phyloP scores from a whole-genome alignment of 306 rosid genomes.

The Boehmeria nivea region DNA sequence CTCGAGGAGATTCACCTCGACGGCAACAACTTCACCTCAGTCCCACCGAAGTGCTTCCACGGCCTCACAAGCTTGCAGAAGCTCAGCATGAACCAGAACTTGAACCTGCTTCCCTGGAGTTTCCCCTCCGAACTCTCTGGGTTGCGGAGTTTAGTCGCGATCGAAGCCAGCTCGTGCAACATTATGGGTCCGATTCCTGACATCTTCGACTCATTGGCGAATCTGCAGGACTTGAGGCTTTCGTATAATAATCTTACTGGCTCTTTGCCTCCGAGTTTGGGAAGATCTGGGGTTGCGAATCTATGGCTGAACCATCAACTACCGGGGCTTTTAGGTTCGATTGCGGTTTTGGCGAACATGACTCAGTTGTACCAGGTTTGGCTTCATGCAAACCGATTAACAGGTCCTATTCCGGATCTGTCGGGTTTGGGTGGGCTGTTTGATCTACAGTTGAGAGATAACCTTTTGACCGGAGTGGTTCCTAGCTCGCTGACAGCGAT shows the following conservation, averaged over 20 bases:
- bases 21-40: conserved; percentile 56
- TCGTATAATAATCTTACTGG: conserved; percentile 80
- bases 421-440: conserved; percentile 36
- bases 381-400: conserved; percentile 66
- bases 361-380: conserved; percentile 51
- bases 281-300: conserved; percentile 34
- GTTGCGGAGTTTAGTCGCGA: conserved; percentile 27
- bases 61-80: conserved; percentile 43
- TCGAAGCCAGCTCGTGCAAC: conserved; percentile 36
- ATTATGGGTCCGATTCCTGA: conserved; percentile 50
- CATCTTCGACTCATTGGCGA: conserved; percentile 37
- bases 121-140: conserved; percentile 44
- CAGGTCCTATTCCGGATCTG: conserved; percentile 58
- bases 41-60: conserved; percentile 29
- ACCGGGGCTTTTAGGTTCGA: conserved; percentile 46
- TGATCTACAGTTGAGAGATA: conserved; percentile 74
- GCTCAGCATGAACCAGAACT: conserved; percentile 36
- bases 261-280: conserved; percentile 43
- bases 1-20: conserved; percentile 36
- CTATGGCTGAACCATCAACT: conserved; percentile 84
- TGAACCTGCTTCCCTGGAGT: conserved; percentile 37
- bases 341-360: conserved; percentile 52
- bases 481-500: too few species aligned
- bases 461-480: conserved; percentile 52
- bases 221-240: conserved; percentile 45